These are phyloP conservation scores for Phaeophleospora eucalypticola DNA, from an alignment of 2,329 filamentous ascomycete genomes.

Conservation along the genomic window DNA sequence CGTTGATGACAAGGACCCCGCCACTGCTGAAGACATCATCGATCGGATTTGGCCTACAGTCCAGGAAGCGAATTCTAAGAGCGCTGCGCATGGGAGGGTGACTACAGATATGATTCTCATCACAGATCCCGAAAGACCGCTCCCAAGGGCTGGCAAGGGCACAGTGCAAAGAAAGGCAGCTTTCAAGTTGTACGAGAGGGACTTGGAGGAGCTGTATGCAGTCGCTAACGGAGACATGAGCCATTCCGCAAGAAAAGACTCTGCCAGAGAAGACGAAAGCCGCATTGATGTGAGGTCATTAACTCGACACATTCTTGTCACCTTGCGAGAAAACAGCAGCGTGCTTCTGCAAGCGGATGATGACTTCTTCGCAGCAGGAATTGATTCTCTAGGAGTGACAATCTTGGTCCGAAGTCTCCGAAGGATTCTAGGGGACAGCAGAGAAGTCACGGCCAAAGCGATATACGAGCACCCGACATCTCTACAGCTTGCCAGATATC, in stretches of 20 bases:
- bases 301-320: conserved; percentile 11
- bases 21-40: conserved; percentile 8
- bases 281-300: too few relatives aligned
- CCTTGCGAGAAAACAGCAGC: conserved; percentile 5
- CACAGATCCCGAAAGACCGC: conserved; percentile 11
- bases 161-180: conserved; percentile 19
- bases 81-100: conserved; percentile 12
- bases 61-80: conserved; percentile 13
- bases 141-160: conserved; percentile 17
- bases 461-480: conserved; percentile 41
- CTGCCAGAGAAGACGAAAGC: too few relatives aligned
- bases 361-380: conserved; percentile 12
- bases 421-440: conserved; percentile 29
- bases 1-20: background rate
- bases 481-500: conserved; percentile 38
- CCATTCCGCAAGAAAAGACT: too few relatives aligned
- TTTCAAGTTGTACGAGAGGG: conserved; percentile 13
- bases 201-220: conserved; percentile 15
- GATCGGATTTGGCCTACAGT: conserved; percentile 17
- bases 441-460: conserved; percentile 37
- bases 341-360: conserved; percentile 6
- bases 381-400: conserved; percentile 39
- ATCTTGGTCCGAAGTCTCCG: conserved; percentile 9
- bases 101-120: conserved; percentile 17
- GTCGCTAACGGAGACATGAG: background rate